A percentile compares a stretch with the other conserved stretches of the same genome.
Evolutionary conservation across 1,139 yeast genomes (phyloP).

Genomic region (Pichia sp.): DNA sequence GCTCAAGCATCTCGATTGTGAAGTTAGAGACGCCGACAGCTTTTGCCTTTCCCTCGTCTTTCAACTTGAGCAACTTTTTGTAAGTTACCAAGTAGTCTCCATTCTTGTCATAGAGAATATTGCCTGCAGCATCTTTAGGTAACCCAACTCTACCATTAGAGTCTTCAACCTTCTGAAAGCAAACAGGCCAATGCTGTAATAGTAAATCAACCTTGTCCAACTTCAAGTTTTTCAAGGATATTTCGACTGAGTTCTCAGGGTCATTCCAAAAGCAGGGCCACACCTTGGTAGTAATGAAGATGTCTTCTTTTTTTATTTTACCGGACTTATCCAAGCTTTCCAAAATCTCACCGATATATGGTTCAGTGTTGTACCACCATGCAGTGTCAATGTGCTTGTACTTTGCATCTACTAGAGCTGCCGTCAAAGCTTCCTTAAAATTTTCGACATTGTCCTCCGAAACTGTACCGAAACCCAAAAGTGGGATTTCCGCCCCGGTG

Average conservation of each 20-base stretch:
- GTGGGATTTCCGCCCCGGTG: constrained; percentile 64
- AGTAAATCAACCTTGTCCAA: constrained; percentile 46
- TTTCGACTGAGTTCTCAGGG: constrained; percentile 27
- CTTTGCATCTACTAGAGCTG: constrained; percentile 60
- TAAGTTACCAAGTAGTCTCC: constrained; percentile 44
- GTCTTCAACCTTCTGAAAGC: constrained; percentile 18
- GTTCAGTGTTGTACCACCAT: constrained; percentile 62
- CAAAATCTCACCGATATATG: constrained; percentile 61
- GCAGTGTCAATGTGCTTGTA: constrained; percentile 82
- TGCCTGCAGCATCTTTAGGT: constrained; percentile 23
- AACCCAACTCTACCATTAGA: constrained; percentile 17
- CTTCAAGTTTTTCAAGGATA: constrained; percentile 35
- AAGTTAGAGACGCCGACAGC: constrained; percentile 63
- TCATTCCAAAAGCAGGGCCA: constrained; percentile 40
- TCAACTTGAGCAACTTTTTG: constrained; percentile 43
- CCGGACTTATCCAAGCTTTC: constrained; percentile 58
- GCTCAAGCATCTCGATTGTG: constrained; percentile 43
- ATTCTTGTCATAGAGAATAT: constrained; percentile 17
- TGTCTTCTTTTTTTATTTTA: constrained; percentile 44
- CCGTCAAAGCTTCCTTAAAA: constrained; percentile 54
- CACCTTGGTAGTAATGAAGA: constrained; percentile 77
- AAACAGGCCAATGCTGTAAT: constrained; percentile 49
- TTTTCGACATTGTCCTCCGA: constrained; percentile 50
- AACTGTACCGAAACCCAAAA: constrained; percentile 76
- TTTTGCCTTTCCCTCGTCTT: constrained; percentile 37